Base-by-base conservation (phyloP, 371 early-diverging fungal species). In the Mortierella sp. region DNA sequence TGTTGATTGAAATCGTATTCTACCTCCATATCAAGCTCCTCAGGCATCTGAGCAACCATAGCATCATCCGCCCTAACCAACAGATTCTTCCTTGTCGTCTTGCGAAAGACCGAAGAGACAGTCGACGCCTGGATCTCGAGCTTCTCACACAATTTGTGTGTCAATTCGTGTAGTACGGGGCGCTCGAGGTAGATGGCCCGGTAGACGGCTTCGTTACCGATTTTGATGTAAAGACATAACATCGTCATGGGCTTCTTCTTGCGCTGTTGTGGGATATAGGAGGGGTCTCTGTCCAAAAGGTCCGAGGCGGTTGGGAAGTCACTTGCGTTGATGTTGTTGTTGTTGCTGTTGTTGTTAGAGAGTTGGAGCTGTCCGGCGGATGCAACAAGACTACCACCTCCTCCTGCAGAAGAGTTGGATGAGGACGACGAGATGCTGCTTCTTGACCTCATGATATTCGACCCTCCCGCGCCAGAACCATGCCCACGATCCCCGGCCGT, bases 101-200 rank as follows among this genome's bases (percentile, higher is more conserved):
- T 81, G 16, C 93, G 83, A 65, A 84, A 79, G 10, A 92, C 89
- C 16, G 82, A 71, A 21, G 86, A 82, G 44, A 90, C 80, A 13
- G 82, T 84, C 26, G 89, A 81, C 16, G 90, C 81, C 14, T 87
- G 86, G n/a, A 91, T 83, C 58, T 89, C 80, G 57, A 92, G 80
- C 72, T 92, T 92, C 34, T 85, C 88, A 28, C 88, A 72, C 58
- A 92, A 72, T 55, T 91, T 92, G 11, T 87, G 79, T 2, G 85
- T 84, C 44, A 93, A 21, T 91, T 88, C 26, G 80, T 68, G 11
- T 10, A 90, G 84, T 1, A 90, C 90, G 3, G 86, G 78, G 14
- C 87, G 80, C 47, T 93, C 91, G 9, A 93, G 88, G 73, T 93
- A 93, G n/a, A 92, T 82, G 0, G 93, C 93, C 11, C 91, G 84